Conservation (phyloP, 345 rosid genomes). For the Eucalyptus cladocalyx region DNA sequence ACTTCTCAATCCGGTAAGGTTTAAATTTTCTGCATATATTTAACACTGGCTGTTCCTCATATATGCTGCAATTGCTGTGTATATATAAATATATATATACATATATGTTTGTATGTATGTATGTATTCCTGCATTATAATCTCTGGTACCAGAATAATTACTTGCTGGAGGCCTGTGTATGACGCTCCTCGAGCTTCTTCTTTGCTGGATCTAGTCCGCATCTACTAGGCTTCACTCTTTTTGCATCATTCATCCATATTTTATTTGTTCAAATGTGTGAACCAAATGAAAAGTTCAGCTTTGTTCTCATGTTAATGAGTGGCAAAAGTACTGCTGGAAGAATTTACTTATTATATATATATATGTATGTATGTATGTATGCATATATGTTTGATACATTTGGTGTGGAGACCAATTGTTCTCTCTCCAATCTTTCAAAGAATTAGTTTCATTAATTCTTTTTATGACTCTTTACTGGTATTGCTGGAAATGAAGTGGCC, state of each 20-base stretch:
- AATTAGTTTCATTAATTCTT: not conserved
- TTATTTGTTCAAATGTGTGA: not conserved
- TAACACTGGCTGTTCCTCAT: not conserved
- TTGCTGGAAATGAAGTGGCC: not conserved
- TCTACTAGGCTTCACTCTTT: not conserved
- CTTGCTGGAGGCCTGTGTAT: not conserved
- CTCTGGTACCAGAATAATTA: not conserved
- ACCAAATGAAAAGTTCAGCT: not conserved
- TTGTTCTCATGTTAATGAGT: not conserved
- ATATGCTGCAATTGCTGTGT: not conserved
- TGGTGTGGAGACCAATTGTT: not conserved
- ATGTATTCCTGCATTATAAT: not conserved
- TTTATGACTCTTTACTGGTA: not conserved
- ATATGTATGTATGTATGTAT: too few species aligned
- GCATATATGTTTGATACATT: not conserved
- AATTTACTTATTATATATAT: not conserved
- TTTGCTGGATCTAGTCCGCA: not conserved
- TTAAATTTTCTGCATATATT: not conserved
- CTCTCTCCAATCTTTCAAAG: not conserved
- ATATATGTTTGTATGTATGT: too few species aligned
- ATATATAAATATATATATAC: not conserved
- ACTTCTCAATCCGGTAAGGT: slow-evolving; percentile 2
- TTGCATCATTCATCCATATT: not conserved
- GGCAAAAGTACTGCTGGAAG: not conserved
- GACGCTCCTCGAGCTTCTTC: not conserved